Evolutionary conservation across 192 early-diverging fungal species (phyloP).

Genomic region (Coemansia sp.): DNA sequence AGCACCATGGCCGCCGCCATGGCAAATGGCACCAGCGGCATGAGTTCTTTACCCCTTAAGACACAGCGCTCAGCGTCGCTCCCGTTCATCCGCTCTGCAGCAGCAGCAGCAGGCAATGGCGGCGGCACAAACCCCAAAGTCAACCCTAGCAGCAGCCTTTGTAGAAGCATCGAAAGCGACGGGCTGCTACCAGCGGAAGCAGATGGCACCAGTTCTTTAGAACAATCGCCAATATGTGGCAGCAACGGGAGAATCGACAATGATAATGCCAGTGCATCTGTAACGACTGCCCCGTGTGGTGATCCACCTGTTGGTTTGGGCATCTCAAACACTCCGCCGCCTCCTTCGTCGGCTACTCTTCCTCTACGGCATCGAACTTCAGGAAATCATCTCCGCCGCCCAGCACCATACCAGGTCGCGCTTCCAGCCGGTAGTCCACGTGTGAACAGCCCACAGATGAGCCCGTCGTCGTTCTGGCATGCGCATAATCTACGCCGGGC

Average conservation of each 20-base stretch:
- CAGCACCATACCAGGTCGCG: slow-evolving; percentile 48
- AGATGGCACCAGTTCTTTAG: neutral
- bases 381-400: slow-evolving; percentile 42
- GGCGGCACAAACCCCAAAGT: slow-evolving; percentile 8
- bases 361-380: slow-evolving; percentile 49
- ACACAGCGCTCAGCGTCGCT: slow-evolving; percentile 54
- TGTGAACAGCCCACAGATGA: slow-evolving; percentile 48
- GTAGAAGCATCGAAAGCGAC: slow-evolving; percentile 25
- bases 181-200: neutral
- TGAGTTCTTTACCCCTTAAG: slow-evolving; percentile 31
- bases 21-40: slow-evolving; percentile 8
- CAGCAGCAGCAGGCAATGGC: slow-evolving; percentile 3
- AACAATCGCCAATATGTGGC: neutral
- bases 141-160: slow-evolving; percentile 38
- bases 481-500: slow-evolving; percentile 33
- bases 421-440: slow-evolving; percentile 23
- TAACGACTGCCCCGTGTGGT: slow-evolving; percentile 1
- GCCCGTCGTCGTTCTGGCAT: slow-evolving; percentile 43
- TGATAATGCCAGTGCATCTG: neutral
- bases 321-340: slow-evolving; percentile 33
- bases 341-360: slow-evolving; percentile 16
- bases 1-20: slow-evolving; percentile 8
- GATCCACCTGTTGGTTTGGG: slow-evolving; percentile 19
- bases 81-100: slow-evolving; percentile 43
- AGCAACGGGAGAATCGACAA: neutral